Conservation (phyloP, 2,329 filamentous ascomycete species). For the Neofusicoccum ribis region DNA sequence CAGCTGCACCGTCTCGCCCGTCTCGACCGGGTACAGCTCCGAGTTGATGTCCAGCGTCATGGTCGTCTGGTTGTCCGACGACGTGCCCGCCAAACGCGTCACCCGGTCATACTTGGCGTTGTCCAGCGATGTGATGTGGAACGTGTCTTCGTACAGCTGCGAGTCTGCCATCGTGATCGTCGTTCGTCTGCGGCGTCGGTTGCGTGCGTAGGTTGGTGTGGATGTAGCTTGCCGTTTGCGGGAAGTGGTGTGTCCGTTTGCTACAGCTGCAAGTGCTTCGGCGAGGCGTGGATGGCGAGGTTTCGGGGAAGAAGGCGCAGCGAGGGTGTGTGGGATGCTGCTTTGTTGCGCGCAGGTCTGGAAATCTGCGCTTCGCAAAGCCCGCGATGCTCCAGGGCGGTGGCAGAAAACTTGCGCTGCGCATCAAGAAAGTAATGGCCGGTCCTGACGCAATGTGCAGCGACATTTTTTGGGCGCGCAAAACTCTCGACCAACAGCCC, state of each 20-base stretch:
- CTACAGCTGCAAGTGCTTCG: neutral
- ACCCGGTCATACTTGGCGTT: conserved; percentile 93
- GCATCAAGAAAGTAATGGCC: neutral
- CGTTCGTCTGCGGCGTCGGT: neutral
- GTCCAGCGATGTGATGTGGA: conserved; percentile 78
- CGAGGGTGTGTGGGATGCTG: neutral
- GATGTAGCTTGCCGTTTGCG: neutral
- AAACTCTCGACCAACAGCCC: neutral
- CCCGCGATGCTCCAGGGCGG: conserved; percentile 14
- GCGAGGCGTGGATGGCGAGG: neutral
- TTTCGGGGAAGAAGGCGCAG: neutral
- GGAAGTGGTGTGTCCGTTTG: neutral
- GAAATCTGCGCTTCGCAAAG: conserved; percentile 8
- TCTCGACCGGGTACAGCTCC: conserved; percentile 78
- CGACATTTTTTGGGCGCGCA: neutral
- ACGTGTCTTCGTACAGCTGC: conserved; percentile 90
- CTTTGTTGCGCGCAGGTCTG: conserved; percentile 2
- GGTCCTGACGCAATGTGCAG: neutral
- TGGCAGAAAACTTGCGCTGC: neutral
- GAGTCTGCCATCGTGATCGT: conserved; percentile 69
- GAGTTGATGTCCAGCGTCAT: conserved; percentile 92
- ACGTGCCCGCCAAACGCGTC: conserved; percentile 77
- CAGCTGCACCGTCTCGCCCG: conserved; percentile 76
- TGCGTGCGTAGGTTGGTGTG: neutral
- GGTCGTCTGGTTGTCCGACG: conserved; percentile 71